Evolutionary conservation across 192 early-diverging fungal species (phyloP).

Genomic region (Jimgerdemannia flammicorona): DNA sequence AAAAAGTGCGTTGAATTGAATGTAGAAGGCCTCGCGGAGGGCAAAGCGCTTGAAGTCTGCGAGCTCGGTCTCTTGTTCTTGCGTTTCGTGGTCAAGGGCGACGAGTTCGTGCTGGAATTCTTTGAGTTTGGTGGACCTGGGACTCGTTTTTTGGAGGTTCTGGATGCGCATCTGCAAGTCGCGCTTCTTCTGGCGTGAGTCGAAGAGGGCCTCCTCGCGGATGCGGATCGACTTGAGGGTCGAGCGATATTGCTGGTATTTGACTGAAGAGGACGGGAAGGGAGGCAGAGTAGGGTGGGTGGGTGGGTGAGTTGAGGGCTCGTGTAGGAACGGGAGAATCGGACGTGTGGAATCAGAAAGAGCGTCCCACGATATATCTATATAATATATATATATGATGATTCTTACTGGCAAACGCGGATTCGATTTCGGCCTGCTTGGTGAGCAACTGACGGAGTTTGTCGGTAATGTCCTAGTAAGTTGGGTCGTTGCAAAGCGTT

Average conservation of each 20-base stretch:
- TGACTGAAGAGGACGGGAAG: slow-evolving; percentile 1
- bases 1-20: slow-evolving; percentile 32
- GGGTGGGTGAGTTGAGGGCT: background rate
- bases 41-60: slow-evolving; percentile 39
- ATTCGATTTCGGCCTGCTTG: slow-evolving; percentile 28
- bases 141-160: slow-evolving; percentile 16
- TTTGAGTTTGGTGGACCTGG: slow-evolving; percentile 20
- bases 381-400: background rate
- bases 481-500: background rate
- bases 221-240: slow-evolving; percentile 31
- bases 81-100: slow-evolving; percentile 25
- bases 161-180: slow-evolving; percentile 23
- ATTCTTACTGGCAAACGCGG: slow-evolving; percentile 26
- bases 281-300: background rate
- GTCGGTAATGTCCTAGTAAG: slow-evolving; percentile 27
- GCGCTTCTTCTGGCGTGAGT: slow-evolving; percentile 28
- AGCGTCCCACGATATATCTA: too few relatives aligned
- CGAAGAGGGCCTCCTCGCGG: slow-evolving; percentile 22
- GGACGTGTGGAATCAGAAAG: background rate
- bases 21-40: slow-evolving; percentile 31
- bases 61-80: slow-evolving; percentile 26
- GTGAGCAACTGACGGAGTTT: slow-evolving; percentile 24
- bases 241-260: slow-evolving; percentile 31
- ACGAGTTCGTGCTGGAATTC: slow-evolving; percentile 30
- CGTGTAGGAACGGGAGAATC: background rate